Percentiles rank a stretch among this genome's conserved stretches.
phyloP scores from a whole-genome alignment of 78 protist species.

The Dictyostelium discoideum region DNA sequence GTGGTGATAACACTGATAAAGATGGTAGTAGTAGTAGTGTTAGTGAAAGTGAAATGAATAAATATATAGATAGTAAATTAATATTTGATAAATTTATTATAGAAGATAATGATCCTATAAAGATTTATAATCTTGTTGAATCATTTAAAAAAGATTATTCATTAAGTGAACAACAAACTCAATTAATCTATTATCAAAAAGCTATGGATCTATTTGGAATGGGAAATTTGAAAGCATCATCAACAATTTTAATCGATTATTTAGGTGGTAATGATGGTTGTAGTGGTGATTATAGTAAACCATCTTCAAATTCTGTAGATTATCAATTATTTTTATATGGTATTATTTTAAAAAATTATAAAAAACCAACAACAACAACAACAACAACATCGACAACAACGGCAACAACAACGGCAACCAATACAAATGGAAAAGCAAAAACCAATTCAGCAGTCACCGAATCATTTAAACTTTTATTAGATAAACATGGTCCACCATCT shows the following conservation, averaged over 20 bases:
- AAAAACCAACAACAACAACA: neutral
- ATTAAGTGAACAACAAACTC: neutral
- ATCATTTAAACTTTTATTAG: neutral
- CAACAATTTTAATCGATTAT: neutral
- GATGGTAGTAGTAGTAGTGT: neutral
- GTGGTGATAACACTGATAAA: neutral
- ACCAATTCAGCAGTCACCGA: neutral
- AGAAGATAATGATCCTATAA: neutral
- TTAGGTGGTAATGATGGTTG: neutral
- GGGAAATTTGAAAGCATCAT: neutral
- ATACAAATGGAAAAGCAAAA: neutral
- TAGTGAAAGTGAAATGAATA: neutral
- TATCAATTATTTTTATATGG: neutral
- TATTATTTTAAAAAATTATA: neutral
- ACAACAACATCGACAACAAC: neutral
- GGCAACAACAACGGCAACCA: too few species aligned
- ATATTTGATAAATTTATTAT: neutral
- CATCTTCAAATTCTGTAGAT: neutral
- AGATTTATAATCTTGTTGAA: neutral
- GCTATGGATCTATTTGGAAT: neutral
- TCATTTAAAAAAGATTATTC: neutral
- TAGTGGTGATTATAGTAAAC: neutral
- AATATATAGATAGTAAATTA: neutral
- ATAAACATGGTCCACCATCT: neutral
- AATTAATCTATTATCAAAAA: conserved; percentile 8